These are phyloP conservation scores for Mycocentrospora acerina DNA, from an alignment of 2,329 filamentous ascomycete species.

Conservation along the genomic window DNA sequence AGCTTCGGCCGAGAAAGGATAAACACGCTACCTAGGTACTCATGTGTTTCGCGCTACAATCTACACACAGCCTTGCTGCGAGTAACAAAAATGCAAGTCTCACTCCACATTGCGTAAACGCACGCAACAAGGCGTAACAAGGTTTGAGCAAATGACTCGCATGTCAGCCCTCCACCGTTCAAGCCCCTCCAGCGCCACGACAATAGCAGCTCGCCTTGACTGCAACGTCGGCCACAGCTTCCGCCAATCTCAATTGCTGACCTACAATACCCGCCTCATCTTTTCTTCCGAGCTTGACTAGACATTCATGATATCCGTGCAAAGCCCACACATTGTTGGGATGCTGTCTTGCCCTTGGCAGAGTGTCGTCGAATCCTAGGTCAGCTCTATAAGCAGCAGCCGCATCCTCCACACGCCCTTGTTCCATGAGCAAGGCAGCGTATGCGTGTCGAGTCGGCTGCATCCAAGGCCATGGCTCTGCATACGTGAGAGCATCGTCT, in stretches of 20 bases:
- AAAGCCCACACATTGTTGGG: conserved; percentile 75
- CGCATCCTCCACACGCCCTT: conserved; percentile 51
- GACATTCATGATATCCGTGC: conserved; percentile 71
- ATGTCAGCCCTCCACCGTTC: too few species aligned
- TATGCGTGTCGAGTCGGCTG: conserved; percentile 71
- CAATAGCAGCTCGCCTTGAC: conserved; percentile 63
- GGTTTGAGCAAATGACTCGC: background rate
- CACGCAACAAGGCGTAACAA: background rate
- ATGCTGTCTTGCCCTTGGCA: conserved; percentile 67
- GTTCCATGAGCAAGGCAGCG: conserved; percentile 68
- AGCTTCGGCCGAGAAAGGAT: too few species aligned
- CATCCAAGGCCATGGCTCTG: conserved; percentile 82
- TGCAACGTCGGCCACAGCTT: conserved; percentile 61
- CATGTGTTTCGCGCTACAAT: background rate
- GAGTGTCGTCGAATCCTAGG: conserved; percentile 47
- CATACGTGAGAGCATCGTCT: conserved; percentile 67
- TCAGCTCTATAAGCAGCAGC: conserved; percentile 42
- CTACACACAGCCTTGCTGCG: too few species aligned
- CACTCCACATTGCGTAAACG: too few species aligned
- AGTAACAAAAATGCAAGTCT: too few species aligned
- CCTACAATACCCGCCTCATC: conserved; percentile 52
- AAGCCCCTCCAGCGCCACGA: conserved; percentile 10
- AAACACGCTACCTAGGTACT: too few species aligned
- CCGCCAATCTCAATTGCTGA: conserved; percentile 54
- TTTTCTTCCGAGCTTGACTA: conserved; percentile 55